A percentile compares a stretch with the other conserved stretches of the same genome.
These are phyloP conservation scores for Calonectria pteridis DNA, from an alignment of 2,329 filamentous ascomycete species.

Conservation along the genomic window DNA sequence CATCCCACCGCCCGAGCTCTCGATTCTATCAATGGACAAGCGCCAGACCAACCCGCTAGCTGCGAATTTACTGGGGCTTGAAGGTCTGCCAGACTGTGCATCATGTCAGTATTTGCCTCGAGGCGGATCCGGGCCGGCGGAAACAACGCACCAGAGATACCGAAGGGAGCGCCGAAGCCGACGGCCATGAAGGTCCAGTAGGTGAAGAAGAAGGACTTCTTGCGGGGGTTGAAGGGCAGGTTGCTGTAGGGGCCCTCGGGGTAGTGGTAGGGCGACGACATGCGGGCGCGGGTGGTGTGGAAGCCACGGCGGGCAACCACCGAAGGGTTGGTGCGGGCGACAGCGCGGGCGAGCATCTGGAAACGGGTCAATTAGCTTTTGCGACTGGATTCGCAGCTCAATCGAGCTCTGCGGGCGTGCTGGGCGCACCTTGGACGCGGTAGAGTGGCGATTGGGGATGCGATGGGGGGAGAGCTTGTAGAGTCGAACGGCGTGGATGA, in stretches of 20 bases:
- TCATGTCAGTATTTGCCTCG: constrained; percentile 37
- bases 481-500: constrained; percentile 42
- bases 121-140: constrained; percentile 17
- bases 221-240: constrained; percentile 96
- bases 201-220: constrained; percentile 83
- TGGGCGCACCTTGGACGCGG: constrained; percentile 44
- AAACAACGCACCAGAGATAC: constrained; percentile 68
- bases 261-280: constrained; percentile 97
- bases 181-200: constrained; percentile 80
- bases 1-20: constrained; percentile 41
- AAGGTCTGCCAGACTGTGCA: constrained; percentile 62
- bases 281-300: constrained; percentile 87
- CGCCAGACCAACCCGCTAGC: constrained; percentile 24
- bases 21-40: constrained; percentile 34
- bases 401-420: constrained; percentile 13
- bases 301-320: constrained; percentile 91
- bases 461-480: constrained; percentile 39
- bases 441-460: constrained; percentile 43
- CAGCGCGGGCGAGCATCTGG: constrained; percentile 89
- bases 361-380: constrained; percentile 56
- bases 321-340: constrained; percentile 72
- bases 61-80: constrained; percentile 53
- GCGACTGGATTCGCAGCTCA: constrained; percentile 1
- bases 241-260: constrained; percentile 95
- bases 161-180: constrained; percentile 73